Percentiles rank a stretch among this genome's conserved stretches.
Conservation (phyloP, 352 stramenopile species). For the Globisporangium yorkense region DNA sequence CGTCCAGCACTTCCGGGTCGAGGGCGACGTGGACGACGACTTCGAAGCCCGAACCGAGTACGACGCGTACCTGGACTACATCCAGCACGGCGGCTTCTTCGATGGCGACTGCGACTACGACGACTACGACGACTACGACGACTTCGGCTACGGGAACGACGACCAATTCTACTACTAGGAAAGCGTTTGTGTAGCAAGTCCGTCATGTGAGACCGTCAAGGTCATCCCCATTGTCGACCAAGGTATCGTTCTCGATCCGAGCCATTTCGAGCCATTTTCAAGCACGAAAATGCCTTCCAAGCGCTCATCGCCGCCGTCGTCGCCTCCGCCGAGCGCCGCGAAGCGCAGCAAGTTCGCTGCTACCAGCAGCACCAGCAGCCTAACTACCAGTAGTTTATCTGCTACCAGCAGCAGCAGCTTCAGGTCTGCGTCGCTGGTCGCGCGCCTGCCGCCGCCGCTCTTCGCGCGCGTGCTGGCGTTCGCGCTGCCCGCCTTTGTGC, state of each 20-base stretch:
- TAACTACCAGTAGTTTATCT: background rate
- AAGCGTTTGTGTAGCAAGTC: too few species aligned
- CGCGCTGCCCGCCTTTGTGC: conserved; percentile 4
- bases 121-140: conserved; percentile 8
- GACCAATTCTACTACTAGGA: background rate
- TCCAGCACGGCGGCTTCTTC: conserved; percentile 1
- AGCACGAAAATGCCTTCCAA: background rate
- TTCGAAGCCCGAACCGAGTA: too few species aligned
- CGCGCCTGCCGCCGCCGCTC: background rate
- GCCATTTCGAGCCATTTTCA: too few species aligned
- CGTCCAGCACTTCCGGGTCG: background rate
- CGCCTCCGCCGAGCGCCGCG: background rate
- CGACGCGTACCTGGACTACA: too few species aligned
- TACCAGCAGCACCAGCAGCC: background rate
- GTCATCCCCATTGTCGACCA: too few species aligned
- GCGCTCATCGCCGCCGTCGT: background rate
- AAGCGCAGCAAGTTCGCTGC: background rate
- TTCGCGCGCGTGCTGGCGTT: conserved; percentile 9
- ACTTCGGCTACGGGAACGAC: conserved; percentile 12
- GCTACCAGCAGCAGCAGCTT: too few species aligned
- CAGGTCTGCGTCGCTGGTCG: background rate
- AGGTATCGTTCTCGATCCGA: too few species aligned
- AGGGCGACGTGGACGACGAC: conserved; percentile 8
- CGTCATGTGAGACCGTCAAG: too few species aligned
- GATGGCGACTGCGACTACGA: conserved; percentile 11